Evolutionary conservation across 2,329 filamentous ascomycete species (phyloP).

Genomic region (Neopestalotiopsis clavispora): DNA sequence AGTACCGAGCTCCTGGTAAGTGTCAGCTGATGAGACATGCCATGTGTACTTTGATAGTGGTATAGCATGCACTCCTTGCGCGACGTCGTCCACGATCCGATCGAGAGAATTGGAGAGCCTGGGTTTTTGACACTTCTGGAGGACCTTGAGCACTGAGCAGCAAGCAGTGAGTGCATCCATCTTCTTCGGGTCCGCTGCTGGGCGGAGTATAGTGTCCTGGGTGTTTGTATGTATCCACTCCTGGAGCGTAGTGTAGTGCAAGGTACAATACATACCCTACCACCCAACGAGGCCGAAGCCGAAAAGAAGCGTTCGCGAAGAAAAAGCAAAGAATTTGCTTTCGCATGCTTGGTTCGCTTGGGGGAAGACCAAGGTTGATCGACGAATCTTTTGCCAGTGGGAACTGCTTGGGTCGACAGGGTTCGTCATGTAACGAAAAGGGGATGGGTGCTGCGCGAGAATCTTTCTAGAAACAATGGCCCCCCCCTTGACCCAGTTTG

Average conservation of each 20-base stretch:
- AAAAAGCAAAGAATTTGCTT: not conserved
- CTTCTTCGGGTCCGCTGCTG: not conserved
- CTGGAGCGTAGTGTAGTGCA: no score
- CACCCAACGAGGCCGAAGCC: no score
- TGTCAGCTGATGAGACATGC: slow-evolving; percentile 3
- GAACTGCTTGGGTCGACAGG: not conserved
- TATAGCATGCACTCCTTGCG: slow-evolving; percentile 1
- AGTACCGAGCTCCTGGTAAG: not conserved
- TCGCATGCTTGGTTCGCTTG: not conserved
- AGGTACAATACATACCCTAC: no score
- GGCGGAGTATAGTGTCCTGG: no score
- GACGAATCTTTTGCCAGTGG: not conserved
- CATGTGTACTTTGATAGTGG: not conserved
- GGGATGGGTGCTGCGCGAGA: slow-evolving; percentile 14
- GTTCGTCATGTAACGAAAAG: slow-evolving; percentile 5
- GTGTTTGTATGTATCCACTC: no score
- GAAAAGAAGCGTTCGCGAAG: slow-evolving; percentile 1
- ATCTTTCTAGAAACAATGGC: slow-evolving; percentile 16
- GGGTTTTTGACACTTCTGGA: not conserved
- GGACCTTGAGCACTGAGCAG: not conserved
- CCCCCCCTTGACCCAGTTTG: slow-evolving; percentile 3
- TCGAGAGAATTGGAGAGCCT: not conserved
- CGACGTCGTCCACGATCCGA: not conserved
- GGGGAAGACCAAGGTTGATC: not conserved
- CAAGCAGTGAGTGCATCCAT: not conserved